Base-by-base conservation (phyloP, 208 protist species). In the Trypanosoma vivax region DNA sequence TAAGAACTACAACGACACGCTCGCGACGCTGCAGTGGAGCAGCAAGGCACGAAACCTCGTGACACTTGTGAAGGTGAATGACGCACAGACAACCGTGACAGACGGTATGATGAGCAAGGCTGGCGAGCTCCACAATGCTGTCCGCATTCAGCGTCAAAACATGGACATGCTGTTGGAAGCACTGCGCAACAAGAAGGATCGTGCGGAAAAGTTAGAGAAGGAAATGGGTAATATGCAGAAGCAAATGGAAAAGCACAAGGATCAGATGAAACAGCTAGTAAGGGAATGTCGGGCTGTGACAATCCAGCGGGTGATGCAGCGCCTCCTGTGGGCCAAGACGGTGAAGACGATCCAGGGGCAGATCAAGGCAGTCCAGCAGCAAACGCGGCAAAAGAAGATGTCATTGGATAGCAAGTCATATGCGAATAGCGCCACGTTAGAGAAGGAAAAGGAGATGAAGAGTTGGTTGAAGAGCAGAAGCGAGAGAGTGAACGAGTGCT, bases 1-100 rank as follows among this genome's bases (percentile, higher is more conserved):
- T 21, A 89, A 90, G 65, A 90, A 94, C 79, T 90, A 90, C 69
- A 76, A 62, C 43, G 83, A 92, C 56, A 94, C 86, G 25, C 69
- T 89, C 25, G 78, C 83, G 10, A 96, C 92, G 10, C 73, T 97
- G 52, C 82, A 89, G 71, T 94, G 86, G 83, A 88, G 79, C 61
- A 90, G 82, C 67, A 93, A 87, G 68, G 86, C 86, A 1, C 79
- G 86, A 35, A 89, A 90, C 65, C 71, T 93, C 27, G 86, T 93
- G 38, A 90, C 82, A 11, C 58, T 93, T 3, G 86, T 93, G 28
- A 88, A 89, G 67, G 79, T 87, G 69, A 93, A 93, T 65, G 82
- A 90, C 45, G 49, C 56, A 3, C 76, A 90, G 67, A 64, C 76
- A 11, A 66, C 83, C 14, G 73, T 93, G 25, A 74, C 80, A 41